Evolutionary conservation across 257 asterid genomes (phyloP).

Genomic region (Scutellaria barbata): DNA sequence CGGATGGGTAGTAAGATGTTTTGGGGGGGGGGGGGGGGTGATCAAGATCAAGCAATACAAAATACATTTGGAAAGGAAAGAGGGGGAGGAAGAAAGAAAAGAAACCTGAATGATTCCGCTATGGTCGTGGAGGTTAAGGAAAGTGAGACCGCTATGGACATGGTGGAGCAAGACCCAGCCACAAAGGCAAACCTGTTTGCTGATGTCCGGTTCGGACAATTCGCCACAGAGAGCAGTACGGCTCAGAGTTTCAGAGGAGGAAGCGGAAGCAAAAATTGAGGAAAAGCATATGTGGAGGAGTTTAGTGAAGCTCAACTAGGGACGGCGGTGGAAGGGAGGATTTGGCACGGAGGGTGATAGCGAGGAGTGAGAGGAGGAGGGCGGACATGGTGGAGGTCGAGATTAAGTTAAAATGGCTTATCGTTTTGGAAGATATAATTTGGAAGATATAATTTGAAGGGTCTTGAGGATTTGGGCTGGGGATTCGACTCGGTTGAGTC

Average conservation of each 20-base stretch:
- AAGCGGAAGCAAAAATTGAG: slow-evolving; percentile 44
- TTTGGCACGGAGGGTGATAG: slow-evolving; percentile 62
- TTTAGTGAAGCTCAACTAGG: slow-evolving; percentile 24
- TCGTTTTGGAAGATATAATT: slow-evolving; percentile 16
- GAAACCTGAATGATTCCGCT: slow-evolving; percentile 88
- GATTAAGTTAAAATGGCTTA: slow-evolving; percentile 6
- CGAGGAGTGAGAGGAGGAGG: slow-evolving; percentile 72
- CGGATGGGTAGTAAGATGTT: slow-evolving; percentile 92
- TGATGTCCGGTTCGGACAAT: slow-evolving; percentile 70
- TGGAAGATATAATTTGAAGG: slow-evolving; percentile 17
- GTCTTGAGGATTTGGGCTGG: slow-evolving; percentile 32
- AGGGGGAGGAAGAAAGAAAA: neutral
- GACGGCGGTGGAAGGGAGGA: slow-evolving; percentile 44
- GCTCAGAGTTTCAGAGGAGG: slow-evolving; percentile 50
- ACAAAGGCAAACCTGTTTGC: slow-evolving; percentile 83
- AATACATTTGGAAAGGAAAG: neutral
- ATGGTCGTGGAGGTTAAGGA: slow-evolving; percentile 84
- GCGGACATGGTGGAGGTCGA: slow-evolving; percentile 55
- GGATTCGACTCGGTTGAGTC: neutral
- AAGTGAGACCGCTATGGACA: slow-evolving; percentile 95
- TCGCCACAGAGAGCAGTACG: slow-evolving; percentile 83
- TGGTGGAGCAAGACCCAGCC: slow-evolving; percentile 99
- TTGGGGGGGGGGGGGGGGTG: too few species aligned
- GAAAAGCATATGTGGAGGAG: slow-evolving; percentile 45
- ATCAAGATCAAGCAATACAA: too few species aligned